Evolutionary conservation across 495 filamentous ascomycete species (phyloP), one percentile per base, ranked within the genome.

Genomic region (Penicillium crystallinum): DNA sequence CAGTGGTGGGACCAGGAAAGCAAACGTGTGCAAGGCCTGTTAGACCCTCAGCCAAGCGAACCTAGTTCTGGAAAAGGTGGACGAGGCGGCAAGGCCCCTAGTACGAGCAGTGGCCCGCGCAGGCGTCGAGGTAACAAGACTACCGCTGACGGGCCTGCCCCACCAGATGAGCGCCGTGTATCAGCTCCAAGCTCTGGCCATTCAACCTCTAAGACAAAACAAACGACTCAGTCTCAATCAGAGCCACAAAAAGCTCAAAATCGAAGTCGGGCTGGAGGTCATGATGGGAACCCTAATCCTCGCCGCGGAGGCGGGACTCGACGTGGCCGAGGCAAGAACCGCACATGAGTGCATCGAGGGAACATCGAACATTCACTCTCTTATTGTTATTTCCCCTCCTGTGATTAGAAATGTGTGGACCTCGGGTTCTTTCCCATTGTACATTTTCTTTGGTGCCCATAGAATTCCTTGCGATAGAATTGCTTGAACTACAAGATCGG

Each of bases 1-100:
- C 85, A 92, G 63, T 98, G 95, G 93, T 98, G 93, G 93, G 91
- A 97, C 55, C 81, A 86, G 49, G 93, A 98, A 65, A 91, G 87
- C 64, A 79, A 80, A 57, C 79, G 87, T 41, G 72, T 88, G 4
- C 76, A 72, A 58, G 83, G 84, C 40, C 77, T 89, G n/a, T 34
- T 61, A 22, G 63, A 63, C 34, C 84, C 86, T 14, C 86, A 84
- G 46, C 71, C 71, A 11, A 73, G 67, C 1, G 44, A 52, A 41
- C 58, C 68, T 53, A 46, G 61, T 21, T 59, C 36, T 35, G 63
- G 60, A 18, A 65, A 62, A 56, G 57, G 45, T 18, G 66, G 66
- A 33, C 64, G 65, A 46, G 66, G 59, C 19, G 62, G 61, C 19
- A 59, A 59, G 35, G 22, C 48, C 1, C 31, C 54, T 18, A 47